Evolutionary conservation across 116 monocot genomes (phyloP).

Genomic region (Dioscorea cayenensis): DNA sequence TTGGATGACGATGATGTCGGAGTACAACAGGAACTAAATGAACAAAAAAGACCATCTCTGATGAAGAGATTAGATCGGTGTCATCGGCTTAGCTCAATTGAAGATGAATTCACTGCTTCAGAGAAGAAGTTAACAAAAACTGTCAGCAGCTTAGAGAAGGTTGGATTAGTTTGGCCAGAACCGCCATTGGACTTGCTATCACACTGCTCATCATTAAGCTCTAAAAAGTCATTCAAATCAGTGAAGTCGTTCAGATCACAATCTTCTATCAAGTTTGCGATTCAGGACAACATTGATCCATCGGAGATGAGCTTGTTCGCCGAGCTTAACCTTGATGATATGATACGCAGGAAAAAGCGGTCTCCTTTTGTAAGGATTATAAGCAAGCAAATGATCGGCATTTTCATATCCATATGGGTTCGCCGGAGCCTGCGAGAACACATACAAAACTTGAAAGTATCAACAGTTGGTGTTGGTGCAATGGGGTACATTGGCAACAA

Average conservation of each 20-base stretch:
- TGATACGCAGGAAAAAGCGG: slow-evolving; percentile 24
- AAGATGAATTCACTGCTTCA: slow-evolving; percentile 9
- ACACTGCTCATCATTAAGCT: slow-evolving; percentile 15
- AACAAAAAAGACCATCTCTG: not conserved
- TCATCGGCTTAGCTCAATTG: slow-evolving; percentile 12
- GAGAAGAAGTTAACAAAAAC: slow-evolving; percentile 28
- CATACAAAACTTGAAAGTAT: slow-evolving; percentile 55
- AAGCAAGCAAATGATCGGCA: slow-evolving; percentile 78
- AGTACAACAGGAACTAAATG: not conserved
- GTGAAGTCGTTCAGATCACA: slow-evolving; percentile 18
- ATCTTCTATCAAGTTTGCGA: slow-evolving; percentile 21
- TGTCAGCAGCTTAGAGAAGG: slow-evolving; percentile 52
- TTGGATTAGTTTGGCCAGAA: slow-evolving; percentile 67
- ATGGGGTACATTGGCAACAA: slow-evolving; percentile 79
- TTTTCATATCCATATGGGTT: slow-evolving; percentile 59
- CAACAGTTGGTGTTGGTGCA: slow-evolving; percentile 61
- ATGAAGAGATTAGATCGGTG: slow-evolving; percentile 23
- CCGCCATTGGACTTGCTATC: slow-evolving; percentile 39
- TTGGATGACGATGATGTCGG: slow-evolving; percentile 9
- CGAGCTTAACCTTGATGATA: slow-evolving; percentile 23
- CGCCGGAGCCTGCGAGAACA: slow-evolving; percentile 33
- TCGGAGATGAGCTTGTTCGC: slow-evolving; percentile 6
- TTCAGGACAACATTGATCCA: not conserved
- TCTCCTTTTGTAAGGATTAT: slow-evolving; percentile 70
- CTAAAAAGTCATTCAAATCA: slow-evolving; percentile 13